phyloP scores from a whole-genome alignment of 75 land plant genomes.

The Pseudotsuga menziesii region DNA sequence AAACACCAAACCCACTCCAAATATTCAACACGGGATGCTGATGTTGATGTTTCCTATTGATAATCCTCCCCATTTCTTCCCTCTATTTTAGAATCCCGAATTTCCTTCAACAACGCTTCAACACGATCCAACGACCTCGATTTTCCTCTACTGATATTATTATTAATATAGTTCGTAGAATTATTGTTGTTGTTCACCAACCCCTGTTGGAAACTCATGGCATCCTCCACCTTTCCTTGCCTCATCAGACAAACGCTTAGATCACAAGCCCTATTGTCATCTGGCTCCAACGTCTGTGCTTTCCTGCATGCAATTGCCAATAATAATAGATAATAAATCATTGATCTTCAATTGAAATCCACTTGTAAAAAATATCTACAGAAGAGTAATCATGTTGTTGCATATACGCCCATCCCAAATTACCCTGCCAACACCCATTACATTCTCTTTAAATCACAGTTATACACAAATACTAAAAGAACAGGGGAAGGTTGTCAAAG shows the following conservation, averaged over 20 bases:
- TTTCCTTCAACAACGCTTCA: not conserved
- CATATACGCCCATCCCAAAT: constrained; percentile 96
- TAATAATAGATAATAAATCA: not conserved
- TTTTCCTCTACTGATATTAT: not conserved
- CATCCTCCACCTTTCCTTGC: constrained; percentile 25
- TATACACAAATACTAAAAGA: too few relatives aligned
- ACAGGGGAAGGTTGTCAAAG: not conserved
- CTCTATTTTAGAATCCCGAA: not conserved
- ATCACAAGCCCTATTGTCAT: constrained; percentile 28
- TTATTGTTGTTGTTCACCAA: not conserved
- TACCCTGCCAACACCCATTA: constrained; percentile 44
- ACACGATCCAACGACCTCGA: not conserved
- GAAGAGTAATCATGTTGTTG: constrained; percentile 54
- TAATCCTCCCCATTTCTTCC: not conserved
- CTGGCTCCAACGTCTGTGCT: constrained; percentile 20
- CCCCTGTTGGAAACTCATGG: not conserved
- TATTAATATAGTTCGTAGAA: too few relatives aligned
- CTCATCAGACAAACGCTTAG: constrained; percentile 25
- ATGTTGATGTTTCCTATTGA: not conserved
- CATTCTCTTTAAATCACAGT: too few relatives aligned
- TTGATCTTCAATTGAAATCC: too few relatives aligned
- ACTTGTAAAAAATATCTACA: constrained; percentile 44
- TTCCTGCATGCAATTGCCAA: not conserved
- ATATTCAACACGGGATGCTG: too few relatives aligned
- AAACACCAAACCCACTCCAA: too few relatives aligned